Conservation (phyloP, 768 basidiomycete genomes). For the Leccinum arenicola region DNA sequence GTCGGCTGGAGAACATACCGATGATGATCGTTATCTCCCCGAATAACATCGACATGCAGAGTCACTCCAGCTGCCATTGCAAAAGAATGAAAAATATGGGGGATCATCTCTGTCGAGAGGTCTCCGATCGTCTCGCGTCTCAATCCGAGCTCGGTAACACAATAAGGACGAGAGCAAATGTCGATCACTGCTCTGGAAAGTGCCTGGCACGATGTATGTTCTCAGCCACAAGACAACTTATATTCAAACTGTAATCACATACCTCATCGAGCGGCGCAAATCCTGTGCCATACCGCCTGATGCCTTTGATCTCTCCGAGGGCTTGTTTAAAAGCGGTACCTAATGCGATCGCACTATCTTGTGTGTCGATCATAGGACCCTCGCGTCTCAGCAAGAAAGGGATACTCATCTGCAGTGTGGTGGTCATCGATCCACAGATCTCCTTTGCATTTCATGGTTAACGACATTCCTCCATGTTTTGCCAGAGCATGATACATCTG, state of each 20-base stretch:
- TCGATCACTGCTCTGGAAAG: constrained; percentile 95
- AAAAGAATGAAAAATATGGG: constrained; percentile 96
- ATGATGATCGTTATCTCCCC: constrained; percentile 98
- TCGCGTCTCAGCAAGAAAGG: constrained; percentile 13
- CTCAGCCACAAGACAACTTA: not conserved
- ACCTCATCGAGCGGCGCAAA: constrained; percentile 98
- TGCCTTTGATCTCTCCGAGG: constrained; percentile 91
- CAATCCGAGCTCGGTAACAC: constrained; percentile 85
- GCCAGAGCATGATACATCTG: constrained; percentile 99
- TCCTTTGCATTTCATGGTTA: constrained; percentile 88
- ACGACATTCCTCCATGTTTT: constrained; percentile 93
- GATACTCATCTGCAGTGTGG: constrained; percentile 91
- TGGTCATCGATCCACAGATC: constrained; percentile 99
- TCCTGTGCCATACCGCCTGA: constrained; percentile 92
- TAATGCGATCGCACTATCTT: constrained; percentile 85
- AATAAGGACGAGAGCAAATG: constrained; percentile 96
- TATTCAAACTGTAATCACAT: constrained; percentile 6
- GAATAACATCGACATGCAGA: constrained; percentile 89
- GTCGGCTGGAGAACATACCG: constrained; percentile 49
- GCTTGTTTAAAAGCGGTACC: constrained; percentile 93
- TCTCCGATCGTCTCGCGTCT: constrained; percentile 93
- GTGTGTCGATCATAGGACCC: constrained; percentile 38
- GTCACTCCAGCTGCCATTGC: constrained; percentile 95
- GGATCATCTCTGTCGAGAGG: constrained; percentile 96
- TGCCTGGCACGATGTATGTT: constrained; percentile 52